phyloP scores from a whole-genome alignment of 306 rosid species.

The Quercus wislizeni region DNA sequence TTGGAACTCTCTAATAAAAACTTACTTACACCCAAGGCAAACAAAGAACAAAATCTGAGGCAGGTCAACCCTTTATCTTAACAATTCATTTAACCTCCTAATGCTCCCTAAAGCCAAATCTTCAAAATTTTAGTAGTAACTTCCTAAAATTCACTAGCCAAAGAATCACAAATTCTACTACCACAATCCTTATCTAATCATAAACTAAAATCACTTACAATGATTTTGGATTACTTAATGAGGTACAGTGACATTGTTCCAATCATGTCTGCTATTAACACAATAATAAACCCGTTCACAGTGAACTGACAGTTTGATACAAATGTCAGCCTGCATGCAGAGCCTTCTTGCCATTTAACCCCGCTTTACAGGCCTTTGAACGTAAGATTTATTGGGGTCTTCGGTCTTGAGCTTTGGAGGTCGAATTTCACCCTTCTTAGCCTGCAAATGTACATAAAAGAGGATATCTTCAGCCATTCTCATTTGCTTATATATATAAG shows the following conservation, averaged over 20 bases:
- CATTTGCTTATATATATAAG: background rate
- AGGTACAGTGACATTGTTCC: background rate
- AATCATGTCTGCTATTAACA: constrained; percentile 1
- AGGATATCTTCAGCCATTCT: background rate
- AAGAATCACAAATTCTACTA: background rate
- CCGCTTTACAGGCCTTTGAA: constrained; percentile 93
- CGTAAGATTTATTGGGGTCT: constrained; percentile 96
- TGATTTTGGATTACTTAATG: background rate
- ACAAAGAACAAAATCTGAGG: too few species aligned
- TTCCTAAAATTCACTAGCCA: background rate
- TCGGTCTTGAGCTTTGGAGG: constrained; percentile 98
- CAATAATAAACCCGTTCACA: constrained; percentile 30
- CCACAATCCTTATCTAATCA: background rate
- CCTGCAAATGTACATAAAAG: constrained; percentile 40
- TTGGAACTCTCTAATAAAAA: too few species aligned
- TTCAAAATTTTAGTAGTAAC: background rate
- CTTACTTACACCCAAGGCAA: too few species aligned
- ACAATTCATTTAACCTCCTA: background rate
- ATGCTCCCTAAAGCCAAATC: background rate
- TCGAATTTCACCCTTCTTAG: constrained; percentile 89
- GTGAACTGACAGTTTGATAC: constrained; percentile 20
- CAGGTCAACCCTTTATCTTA: too few species aligned
- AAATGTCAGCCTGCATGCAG: constrained; percentile 26
- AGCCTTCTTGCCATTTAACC: constrained; percentile 47
- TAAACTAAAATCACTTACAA: background rate